phyloP scores from a whole-genome alignment of 148 eudicot species.

The Selenicereus undatus region DNA sequence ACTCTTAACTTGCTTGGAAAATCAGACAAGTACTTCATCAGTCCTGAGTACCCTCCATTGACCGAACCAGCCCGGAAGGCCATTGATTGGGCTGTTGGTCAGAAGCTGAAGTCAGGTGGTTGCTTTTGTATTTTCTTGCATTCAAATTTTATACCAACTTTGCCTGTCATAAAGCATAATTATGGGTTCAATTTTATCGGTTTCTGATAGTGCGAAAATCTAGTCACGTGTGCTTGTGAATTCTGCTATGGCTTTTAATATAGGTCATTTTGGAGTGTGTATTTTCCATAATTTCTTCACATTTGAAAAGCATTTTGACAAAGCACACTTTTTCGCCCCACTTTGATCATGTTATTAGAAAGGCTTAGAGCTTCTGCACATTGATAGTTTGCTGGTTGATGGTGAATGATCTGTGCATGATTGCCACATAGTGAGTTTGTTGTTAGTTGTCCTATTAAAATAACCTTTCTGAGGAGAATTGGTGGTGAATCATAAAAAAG shows the following conservation, averaged over 20 bases:
- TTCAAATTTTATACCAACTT: neutral
- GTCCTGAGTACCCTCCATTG: constrained; percentile 84
- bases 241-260: neutral
- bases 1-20: constrained; percentile 67
- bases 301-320: neutral
- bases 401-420: neutral
- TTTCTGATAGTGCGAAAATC: neutral
- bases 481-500: neutral
- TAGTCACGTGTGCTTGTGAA: neutral
- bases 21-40: constrained; percentile 56
- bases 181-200: neutral
- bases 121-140: constrained; percentile 16
- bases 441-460: neutral
- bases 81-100: constrained; percentile 78
- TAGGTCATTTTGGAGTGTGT: neutral
- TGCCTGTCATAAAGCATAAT: neutral
- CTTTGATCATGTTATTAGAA: too few species aligned
- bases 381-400: neutral
- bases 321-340: neutral
- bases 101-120: constrained; percentile 78
- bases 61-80: constrained; percentile 84
- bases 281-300: neutral
- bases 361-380: neutral
- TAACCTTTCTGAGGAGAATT: neutral
- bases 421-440: neutral